These are phyloP conservation scores for Penicillium polonicum DNA, from an alignment of 2,329 filamentous ascomycete genomes.

Conservation along the genomic window DNA sequence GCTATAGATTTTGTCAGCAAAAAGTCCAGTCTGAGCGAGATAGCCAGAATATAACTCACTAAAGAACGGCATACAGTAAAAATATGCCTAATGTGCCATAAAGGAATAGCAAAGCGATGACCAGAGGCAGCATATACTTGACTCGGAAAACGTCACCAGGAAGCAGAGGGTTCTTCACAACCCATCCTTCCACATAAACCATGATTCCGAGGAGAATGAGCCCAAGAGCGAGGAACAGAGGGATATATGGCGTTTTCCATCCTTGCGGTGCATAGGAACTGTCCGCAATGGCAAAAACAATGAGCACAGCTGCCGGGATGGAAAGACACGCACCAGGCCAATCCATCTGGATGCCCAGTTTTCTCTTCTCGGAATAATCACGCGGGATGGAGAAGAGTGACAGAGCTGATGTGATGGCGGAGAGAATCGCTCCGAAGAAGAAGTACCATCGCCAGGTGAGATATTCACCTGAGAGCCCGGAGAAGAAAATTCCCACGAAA, in stretches of 20 bases:
- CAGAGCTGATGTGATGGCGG: conserved; percentile 46
- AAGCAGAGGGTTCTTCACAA: conserved; percentile 66
- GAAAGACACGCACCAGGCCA: conserved; percentile 63
- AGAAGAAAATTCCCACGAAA: conserved; percentile 62
- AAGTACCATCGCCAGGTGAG: conserved; percentile 67
- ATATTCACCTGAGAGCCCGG: conserved; percentile 57
- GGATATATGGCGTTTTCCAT: conserved; percentile 74
- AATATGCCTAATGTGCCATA: conserved; percentile 70
- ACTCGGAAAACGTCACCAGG: conserved; percentile 68
- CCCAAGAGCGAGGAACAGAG: conserved; percentile 63
- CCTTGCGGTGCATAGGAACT: conserved; percentile 65
- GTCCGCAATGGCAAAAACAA: conserved; percentile 74
- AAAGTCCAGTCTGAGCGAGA: too few relatives aligned
- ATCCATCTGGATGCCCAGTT: conserved; percentile 61
- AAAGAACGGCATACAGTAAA: conserved; percentile 67
- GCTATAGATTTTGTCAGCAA: conserved; percentile 37
- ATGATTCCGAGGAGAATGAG: conserved; percentile 58
- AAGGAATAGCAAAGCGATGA: conserved; percentile 60
- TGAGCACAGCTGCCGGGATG: conserved; percentile 63
- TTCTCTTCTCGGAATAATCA: conserved; percentile 37
- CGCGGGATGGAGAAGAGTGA: conserved; percentile 51
- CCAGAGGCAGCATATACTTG: conserved; percentile 66
- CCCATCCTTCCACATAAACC: conserved; percentile 71
- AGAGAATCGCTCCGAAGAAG: conserved; percentile 60
- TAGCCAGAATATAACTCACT: conserved; percentile 48